Evolutionary conservation across 75 land plant genomes (phyloP), one percentile per base, ranked within the genome.

Genomic region (Pseudotsuga menziesii): DNA sequence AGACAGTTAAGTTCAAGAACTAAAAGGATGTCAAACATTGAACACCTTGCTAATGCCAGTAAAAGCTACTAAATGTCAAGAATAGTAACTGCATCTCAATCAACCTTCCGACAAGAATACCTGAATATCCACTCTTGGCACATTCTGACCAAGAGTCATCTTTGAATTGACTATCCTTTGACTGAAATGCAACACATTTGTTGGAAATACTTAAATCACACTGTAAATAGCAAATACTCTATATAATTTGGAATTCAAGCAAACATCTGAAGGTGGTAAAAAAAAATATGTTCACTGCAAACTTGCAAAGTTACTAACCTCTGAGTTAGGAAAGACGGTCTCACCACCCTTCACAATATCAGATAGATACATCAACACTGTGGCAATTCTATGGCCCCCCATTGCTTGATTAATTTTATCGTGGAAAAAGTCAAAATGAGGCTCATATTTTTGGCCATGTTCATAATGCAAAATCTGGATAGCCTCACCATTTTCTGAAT

Each of bases 321-420:
- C 84, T 74, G 94, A 62, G 59, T 86, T 80, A 67, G 97, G 97
- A 61, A 92, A 92, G 35, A 94, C 83, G 0, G 94, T 92, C 80
- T 94, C 97, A 2, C 97, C 97, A 52, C 97, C 94, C 76, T 82
- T 86, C 44, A 74, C 83, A 71, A 90, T 86, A 80, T 88, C 69
- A 52, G 97, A 90, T 76, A 94, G 82, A 77, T 94, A 94, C 97
- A 94, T 92, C 60, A 94, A 78, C 54, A 92, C 97, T n/a, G 95
- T 92, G 12, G 95, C 95, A 59, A 94, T 56, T 17, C 95, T 82
- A 72, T 91, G 94, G 12, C 92, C 94, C n/a, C 98, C 98, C 48
- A 90, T 77, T 36, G 71, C 80, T 75, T 83, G 90, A 72, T 91
- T 93, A 27, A 72, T 67, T 67, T 92, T 84, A 80, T 94, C 95